phyloP scores from a whole-genome alignment of 2,329 filamentous ascomycete genomes.

The Trichoderma sp. region DNA sequence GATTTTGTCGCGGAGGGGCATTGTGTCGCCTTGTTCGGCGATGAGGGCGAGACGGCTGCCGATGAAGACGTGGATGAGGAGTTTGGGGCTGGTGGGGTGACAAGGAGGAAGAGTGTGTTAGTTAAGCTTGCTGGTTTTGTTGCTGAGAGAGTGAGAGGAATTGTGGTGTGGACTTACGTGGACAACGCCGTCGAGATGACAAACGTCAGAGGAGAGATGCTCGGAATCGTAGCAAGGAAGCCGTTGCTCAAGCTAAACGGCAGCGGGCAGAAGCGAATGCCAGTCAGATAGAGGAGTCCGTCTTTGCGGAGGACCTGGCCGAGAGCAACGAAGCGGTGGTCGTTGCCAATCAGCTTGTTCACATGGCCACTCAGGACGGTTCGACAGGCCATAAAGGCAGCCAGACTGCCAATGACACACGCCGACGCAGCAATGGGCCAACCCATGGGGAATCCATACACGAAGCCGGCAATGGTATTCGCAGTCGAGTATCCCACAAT shows the following conservation, averaged over 20 bases:
- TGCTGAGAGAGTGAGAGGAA: background rate
- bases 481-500: conserved; percentile 83
- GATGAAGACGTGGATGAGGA: conserved; percentile 90
- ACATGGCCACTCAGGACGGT: conserved; percentile 78
- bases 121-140: background rate
- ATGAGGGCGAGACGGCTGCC: conserved; percentile 78
- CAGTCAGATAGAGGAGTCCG: conserved; percentile 81
- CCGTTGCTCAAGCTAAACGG: conserved; percentile 94
- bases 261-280: conserved; percentile 88
- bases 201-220: conserved; percentile 72
- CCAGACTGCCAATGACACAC: conserved; percentile 73
- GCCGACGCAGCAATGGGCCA: conserved; percentile 82
- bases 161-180: conserved; percentile 44
- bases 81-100: conserved; percentile 78
- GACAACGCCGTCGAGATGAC: conserved; percentile 78
- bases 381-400: conserved; percentile 75
- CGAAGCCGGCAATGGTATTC: conserved; percentile 51
- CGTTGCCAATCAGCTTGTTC: conserved; percentile 71
- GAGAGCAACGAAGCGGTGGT: conserved; percentile 85
- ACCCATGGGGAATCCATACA: conserved; percentile 58
- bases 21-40: conserved; percentile 77
- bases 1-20: conserved; percentile 73
- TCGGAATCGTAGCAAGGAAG: conserved; percentile 90
- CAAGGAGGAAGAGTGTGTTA: background rate
- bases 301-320: conserved; percentile 86